phyloP scores from a whole-genome alignment of 768 basidiomycete species.

The Dendrothele bispora region DNA sequence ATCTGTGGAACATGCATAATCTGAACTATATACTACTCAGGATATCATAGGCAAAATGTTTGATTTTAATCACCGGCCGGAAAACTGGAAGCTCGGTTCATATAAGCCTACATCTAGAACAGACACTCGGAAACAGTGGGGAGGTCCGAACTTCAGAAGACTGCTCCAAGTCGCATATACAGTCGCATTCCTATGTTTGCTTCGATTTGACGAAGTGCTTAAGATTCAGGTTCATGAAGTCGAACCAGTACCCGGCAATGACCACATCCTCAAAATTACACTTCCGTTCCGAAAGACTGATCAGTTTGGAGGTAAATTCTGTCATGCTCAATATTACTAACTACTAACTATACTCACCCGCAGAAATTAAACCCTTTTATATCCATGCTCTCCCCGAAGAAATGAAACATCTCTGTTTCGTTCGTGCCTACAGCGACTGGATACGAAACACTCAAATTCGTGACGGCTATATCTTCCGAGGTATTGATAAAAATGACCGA shows the following conservation, averaged over 20 bases:
- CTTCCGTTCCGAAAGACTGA: slow-evolving; percentile 27
- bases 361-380: slow-evolving; percentile 31
- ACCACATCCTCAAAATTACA: slow-evolving; percentile 14
- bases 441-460: slow-evolving; percentile 17
- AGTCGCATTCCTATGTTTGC: slow-evolving; percentile 32
- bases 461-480: slow-evolving; percentile 32
- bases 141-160: slow-evolving; percentile 22
- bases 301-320: slow-evolving; percentile 25
- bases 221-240: slow-evolving; percentile 31
- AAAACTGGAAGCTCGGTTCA: slow-evolving; percentile 18
- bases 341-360: slow-evolving; percentile 1
- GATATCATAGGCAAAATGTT: slow-evolving; percentile 22
- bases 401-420: slow-evolving; percentile 33
- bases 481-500: slow-evolving; percentile 25
- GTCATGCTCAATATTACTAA: background rate
- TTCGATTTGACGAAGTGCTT: slow-evolving; percentile 33
- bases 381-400: slow-evolving; percentile 20
- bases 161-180: slow-evolving; percentile 32
- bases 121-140: slow-evolving; percentile 23
- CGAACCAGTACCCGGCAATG: background rate
- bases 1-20: too few species aligned
- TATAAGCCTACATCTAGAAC: slow-evolving; percentile 12
- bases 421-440: slow-evolving; percentile 31
- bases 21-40: too few species aligned
- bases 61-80: slow-evolving; percentile 20